Conservation (phyloP, 164 flowering plant genomes). For the Chloranthus sessilifolius region DNA sequence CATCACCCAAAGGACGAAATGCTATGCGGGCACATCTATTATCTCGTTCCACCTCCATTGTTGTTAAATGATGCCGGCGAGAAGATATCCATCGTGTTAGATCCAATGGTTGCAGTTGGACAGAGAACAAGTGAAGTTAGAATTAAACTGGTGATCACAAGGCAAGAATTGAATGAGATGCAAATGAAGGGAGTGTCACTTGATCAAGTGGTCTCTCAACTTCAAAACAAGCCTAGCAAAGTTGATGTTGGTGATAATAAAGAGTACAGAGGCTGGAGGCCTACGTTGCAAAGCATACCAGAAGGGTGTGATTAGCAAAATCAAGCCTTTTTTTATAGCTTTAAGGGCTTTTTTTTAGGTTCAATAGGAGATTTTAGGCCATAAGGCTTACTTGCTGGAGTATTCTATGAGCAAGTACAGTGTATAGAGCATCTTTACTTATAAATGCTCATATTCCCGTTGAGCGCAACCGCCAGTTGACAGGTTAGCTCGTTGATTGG, state of each 20-base stretch:
- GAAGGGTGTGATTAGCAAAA: constrained; percentile 12
- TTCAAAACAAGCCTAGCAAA: neutral
- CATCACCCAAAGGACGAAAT: too few species aligned
- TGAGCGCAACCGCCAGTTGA: neutral
- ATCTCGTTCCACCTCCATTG: too few species aligned
- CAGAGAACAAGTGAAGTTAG: neutral
- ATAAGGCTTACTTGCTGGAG: too few species aligned
- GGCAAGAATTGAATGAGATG: neutral
- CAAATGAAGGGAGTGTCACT: neutral
- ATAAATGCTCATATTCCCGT: neutral
- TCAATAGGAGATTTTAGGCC: too few species aligned
- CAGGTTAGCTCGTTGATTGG: too few species aligned
- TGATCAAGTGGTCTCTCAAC: neutral
- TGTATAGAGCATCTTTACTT: neutral
- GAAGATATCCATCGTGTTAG: too few species aligned
- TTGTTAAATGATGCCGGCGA: too few species aligned
- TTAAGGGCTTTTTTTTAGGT: too few species aligned
- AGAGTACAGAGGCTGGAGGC: constrained; percentile 10
- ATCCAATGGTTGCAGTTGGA: too few species aligned
- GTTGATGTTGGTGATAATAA: neutral
- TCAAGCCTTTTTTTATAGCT: too few species aligned
- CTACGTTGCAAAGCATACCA: constrained; percentile 15
- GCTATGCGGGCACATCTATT: too few species aligned
- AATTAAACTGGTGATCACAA: neutral
- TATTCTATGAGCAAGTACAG: too few species aligned